Conservation (phyloP, 495 filamentous ascomycete genomes). For the Amniculicola lignicola region DNA sequence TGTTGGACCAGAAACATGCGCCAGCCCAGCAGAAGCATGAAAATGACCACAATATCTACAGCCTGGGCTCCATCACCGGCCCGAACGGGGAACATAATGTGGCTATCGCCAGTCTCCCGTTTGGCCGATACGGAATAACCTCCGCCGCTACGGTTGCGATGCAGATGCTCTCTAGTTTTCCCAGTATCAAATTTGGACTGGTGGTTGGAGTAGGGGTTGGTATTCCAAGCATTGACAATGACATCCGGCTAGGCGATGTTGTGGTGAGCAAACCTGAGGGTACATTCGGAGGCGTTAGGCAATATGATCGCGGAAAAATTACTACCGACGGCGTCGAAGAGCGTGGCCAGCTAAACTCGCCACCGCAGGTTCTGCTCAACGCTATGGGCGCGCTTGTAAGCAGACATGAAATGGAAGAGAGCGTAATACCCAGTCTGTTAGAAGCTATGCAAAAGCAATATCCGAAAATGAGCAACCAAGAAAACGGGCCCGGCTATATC, state of each 20-base stretch:
- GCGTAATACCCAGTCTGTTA: not conserved
- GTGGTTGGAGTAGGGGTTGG: conserved; percentile 22
- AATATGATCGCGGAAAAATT: conserved; percentile 12
- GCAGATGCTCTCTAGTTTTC: conserved; percentile 6
- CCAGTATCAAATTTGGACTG: conserved; percentile 3
- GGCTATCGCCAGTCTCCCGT: conserved; percentile 9
- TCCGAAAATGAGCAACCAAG: no score
- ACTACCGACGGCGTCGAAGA: conserved; percentile 5
- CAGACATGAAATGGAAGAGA: not conserved
- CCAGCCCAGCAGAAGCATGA: no score
- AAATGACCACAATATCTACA: conserved; percentile 6
- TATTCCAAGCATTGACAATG: not conserved
- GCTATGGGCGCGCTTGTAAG: not conserved
- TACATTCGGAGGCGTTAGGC: conserved; percentile 3
- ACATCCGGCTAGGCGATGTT: conserved; percentile 10
- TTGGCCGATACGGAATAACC: not conserved
- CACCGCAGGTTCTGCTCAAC: not conserved
- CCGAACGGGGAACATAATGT: no score
- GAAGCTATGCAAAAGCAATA: no score
- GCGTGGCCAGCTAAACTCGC: not conserved
- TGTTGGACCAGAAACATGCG: conserved; percentile 2
- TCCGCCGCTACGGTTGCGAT: conserved; percentile 5
- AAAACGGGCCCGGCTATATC: no score
- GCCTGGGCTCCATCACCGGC: not conserved
- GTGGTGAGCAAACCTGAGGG: conserved; percentile 14